Conservation (phyloP, 1,284 basidiomycete genomes). For the Trichosporon inkin region DNA sequence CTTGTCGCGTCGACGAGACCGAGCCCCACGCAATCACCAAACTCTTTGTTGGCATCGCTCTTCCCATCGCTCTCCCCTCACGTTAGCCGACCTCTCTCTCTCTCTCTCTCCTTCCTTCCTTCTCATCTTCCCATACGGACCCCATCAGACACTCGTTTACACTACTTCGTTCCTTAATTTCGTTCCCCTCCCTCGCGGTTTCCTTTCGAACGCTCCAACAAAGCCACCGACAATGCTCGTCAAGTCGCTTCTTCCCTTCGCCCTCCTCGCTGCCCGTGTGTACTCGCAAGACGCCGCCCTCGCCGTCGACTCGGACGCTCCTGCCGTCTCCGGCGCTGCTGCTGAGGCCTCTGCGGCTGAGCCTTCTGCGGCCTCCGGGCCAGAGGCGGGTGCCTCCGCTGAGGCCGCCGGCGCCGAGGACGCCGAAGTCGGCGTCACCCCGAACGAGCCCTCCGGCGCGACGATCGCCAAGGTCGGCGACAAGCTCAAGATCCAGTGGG, state of each 20-base stretch:
- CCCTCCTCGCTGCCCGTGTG: neutral
- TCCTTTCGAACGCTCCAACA: no score
- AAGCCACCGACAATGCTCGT: neutral
- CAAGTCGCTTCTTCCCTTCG: neutral
- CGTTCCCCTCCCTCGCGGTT: neutral
- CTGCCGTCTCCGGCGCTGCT: neutral
- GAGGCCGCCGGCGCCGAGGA: neutral
- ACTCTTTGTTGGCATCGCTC: neutral
- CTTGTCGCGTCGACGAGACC: neutral
- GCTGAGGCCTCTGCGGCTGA: neutral
- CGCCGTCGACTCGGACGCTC: neutral
- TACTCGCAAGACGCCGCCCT: neutral
- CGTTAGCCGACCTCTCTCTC: no score
- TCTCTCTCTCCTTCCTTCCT: neutral
- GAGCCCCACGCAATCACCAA: neutral
- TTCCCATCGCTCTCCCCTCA: neutral
- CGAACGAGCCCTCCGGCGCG: slow-evolving; percentile 41
- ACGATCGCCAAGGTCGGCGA: slow-evolving; percentile 44
- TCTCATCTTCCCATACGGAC: neutral
- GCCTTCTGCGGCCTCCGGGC: neutral
- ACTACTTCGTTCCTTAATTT: neutral
- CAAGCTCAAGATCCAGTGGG: slow-evolving; percentile 43
- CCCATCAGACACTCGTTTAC: neutral
- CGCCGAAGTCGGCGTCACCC: slow-evolving; percentile 40
- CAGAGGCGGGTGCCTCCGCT: neutral